phyloP scores from a whole-genome alignment of 495 filamentous ascomycete species.

The Aspergillus bertholletiae region DNA sequence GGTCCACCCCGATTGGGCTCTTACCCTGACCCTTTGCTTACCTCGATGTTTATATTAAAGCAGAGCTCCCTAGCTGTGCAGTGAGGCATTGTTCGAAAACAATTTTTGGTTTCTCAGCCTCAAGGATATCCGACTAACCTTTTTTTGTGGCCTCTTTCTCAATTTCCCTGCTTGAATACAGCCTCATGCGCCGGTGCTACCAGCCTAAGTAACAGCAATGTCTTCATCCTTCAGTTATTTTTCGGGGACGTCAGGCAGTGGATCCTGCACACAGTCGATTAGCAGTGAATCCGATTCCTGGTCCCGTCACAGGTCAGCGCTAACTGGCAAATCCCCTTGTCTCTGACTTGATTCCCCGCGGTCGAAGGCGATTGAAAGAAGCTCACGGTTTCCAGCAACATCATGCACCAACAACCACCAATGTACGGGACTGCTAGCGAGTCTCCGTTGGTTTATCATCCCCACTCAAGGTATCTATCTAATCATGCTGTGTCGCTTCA shows the following conservation, averaged over 20 bases:
- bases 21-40: slow-evolving; percentile 8
- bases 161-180: slow-evolving; percentile 6
- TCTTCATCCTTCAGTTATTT: slow-evolving; percentile 33
- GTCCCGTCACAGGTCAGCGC: slow-evolving; percentile 44
- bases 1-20: slow-evolving; percentile 13
- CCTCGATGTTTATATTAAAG: background rate
- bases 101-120: background rate
- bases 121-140: background rate
- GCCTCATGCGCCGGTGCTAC: slow-evolving; percentile 36
- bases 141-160: background rate
- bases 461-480: slow-evolving; percentile 46
- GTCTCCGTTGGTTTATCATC: slow-evolving; percentile 36
- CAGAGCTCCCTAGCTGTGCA: background rate
- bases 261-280: slow-evolving; percentile 30
- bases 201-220: slow-evolving; percentile 29
- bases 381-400: slow-evolving; percentile 33
- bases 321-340: slow-evolving; percentile 12
- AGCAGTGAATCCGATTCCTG: slow-evolving; percentile 35
- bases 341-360: background rate
- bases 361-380: slow-evolving; percentile 5
- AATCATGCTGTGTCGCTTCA: slow-evolving; percentile 12
- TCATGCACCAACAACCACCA: slow-evolving; percentile 30
- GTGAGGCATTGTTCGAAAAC: background rate
- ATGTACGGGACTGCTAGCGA: slow-evolving; percentile 32
- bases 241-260: slow-evolving; percentile 27